Percentiles rank a stretch among this genome's conserved stretches.
Conservation (phyloP, 169 alveolate genomes). For the Cryptosporidium tyzzeri region DNA sequence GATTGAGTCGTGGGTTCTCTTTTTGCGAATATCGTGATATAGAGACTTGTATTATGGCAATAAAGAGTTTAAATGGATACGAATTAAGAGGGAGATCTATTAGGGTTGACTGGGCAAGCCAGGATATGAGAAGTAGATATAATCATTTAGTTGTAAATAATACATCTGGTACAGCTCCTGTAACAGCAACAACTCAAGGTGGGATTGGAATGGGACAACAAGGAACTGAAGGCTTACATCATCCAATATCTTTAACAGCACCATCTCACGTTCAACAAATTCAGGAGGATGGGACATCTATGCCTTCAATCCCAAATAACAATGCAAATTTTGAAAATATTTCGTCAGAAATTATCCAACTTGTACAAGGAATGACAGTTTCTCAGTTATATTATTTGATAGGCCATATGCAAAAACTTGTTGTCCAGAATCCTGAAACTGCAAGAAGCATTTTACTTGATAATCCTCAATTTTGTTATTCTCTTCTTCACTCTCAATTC, state of each 20-base stretch:
- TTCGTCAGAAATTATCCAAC: conserved; percentile 33
- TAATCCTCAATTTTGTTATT: conserved; percentile 77
- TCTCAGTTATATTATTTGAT: conserved; percentile 78
- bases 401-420: conserved; percentile 78
- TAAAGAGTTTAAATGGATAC: conserved; percentile 79
- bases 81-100: conserved; percentile 80
- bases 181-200: conserved; percentile 15
- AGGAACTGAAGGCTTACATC: conserved; percentile 36
- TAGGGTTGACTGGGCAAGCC: conserved; percentile 81
- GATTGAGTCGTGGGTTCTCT: conserved; percentile 81
- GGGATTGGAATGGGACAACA: conserved; percentile 31
- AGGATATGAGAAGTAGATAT: conserved; percentile 78
- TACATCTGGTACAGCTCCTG: conserved; percentile 11
- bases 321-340: conserved; percentile 1
- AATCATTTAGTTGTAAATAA: conserved; percentile 46
- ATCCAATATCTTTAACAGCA: conserved; percentile 29
- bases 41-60: conserved; percentile 80
- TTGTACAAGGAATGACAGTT: conserved; percentile 58
- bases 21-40: conserved; percentile 82
- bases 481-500: conserved; percentile 78
- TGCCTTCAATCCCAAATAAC: conserved; percentile 11
- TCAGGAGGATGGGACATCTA: conserved; percentile 31
- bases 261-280: conserved; percentile 23
- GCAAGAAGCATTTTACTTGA: conserved; percentile 75
- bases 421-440: conserved; percentile 61